Base-by-base conservation (phyloP, 129 eudicot genomes). In the Solidago caesia region DNA sequence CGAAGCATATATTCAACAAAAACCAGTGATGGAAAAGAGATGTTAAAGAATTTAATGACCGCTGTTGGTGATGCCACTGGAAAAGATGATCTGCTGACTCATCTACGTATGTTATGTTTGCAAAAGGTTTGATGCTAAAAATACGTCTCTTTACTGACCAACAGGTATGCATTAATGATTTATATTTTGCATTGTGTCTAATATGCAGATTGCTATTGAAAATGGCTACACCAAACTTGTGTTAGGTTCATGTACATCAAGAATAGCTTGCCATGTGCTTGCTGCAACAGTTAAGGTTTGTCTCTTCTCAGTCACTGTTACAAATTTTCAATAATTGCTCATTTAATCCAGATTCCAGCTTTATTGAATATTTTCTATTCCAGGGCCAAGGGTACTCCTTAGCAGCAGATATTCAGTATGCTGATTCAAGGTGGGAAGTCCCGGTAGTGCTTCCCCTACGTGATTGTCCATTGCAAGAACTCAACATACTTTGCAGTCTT, bases 331-430 rank as follows among this genome's bases (percentile, higher is more conserved):
- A 46, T 69, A 15, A 51, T 59, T 69, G 9, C 62, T 7, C 2
- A 33, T 43, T n/a, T 57, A 26, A 26, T 58, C n/a, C n/a, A 2
- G 3, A 14, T 9, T 13, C 46, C n/a, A 55, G 16, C 15, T 8
- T 14, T 8, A 42, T 9, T 12, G 11, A 7, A n/a, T 68, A 53
- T 14, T 70, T 12, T 41, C 16, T 48, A 77, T 56, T 6, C 26
- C 83, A 95, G 99, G 99, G 99, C 39, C 90, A 84, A 68, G 99
- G 99, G 77, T 95, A 87, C 92, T 95, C 99, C n/a, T 87, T 95
- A 83, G 94, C 99, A 49, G 99, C 97, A 78, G 99, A 95, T 82
- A 95, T 95, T 56, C 99, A 95, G 76, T 91, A 85, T 84, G 99
- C 86, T 64, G 99, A 95, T 91, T 92, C 99, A 70, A 89, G 99